Evolutionary conservation across 2,329 filamentous ascomycete genomes (phyloP).

Genomic region (Aspergillus udagawae): DNA sequence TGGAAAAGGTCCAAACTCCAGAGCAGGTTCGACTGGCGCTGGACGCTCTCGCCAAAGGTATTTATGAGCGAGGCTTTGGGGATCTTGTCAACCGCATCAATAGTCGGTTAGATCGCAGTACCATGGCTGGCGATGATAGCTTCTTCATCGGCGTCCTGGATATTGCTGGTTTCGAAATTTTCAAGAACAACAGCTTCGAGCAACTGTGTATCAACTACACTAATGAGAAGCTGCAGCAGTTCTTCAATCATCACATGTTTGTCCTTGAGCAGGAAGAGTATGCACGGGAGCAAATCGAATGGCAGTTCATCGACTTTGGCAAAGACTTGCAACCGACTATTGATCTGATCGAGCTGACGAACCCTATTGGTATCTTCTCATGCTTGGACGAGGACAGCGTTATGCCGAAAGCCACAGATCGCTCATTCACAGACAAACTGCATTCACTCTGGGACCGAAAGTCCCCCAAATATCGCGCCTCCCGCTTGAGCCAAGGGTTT

Average conservation of each 20-base stretch:
- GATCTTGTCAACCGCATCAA: slow-evolving; percentile 92
- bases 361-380: slow-evolving; percentile 97
- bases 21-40: slow-evolving; percentile 89
- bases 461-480: slow-evolving; percentile 85
- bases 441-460: slow-evolving; percentile 96
- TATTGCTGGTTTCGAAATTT: slow-evolving; percentile 99
- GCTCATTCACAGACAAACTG: slow-evolving; percentile 96
- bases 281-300: slow-evolving; percentile 94
- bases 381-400: slow-evolving; percentile 97
- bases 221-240: slow-evolving; percentile 97
- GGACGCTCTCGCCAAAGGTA: slow-evolving; percentile 91
- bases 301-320: slow-evolving; percentile 99
- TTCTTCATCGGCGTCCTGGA: slow-evolving; percentile 97
- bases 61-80: slow-evolving; percentile 94
- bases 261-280: slow-evolving; percentile 98
- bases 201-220: slow-evolving; percentile 99
- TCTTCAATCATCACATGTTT: slow-evolving; percentile 99
- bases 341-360: slow-evolving; percentile 90
- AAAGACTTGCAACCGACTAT: slow-evolving; percentile 96
- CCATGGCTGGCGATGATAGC: slow-evolving; percentile 78
- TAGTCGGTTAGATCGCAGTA: slow-evolving; percentile 79
- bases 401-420: slow-evolving; percentile 98
- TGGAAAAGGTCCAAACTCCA: slow-evolving; percentile 95
- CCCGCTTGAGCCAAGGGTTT: slow-evolving; percentile 85
- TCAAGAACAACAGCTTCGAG: slow-evolving; percentile 97